These are phyloP conservation scores for Hygrocybe coccinea DNA, from an alignment of 768 basidiomycete species.

Conservation along the genomic window DNA sequence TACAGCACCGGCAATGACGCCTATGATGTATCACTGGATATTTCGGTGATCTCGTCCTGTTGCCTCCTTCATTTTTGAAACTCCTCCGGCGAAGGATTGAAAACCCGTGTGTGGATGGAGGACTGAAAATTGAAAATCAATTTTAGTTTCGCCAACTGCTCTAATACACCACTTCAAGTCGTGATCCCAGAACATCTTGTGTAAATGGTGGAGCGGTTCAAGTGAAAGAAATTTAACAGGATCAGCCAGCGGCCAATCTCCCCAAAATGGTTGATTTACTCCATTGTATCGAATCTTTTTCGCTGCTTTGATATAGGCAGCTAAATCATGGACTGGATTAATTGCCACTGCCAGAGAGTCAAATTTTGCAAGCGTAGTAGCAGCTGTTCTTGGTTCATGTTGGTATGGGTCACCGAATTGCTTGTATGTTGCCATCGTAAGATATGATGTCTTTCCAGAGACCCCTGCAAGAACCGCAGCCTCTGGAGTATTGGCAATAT, in stretches of 20 bases:
- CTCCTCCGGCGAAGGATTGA: constrained; percentile 25
- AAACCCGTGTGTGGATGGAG: constrained; percentile 22
- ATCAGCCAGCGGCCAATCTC: constrained; percentile 21
- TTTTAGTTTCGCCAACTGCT: constrained; percentile 20
- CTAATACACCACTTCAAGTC: constrained; percentile 10
- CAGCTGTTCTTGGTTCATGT: constrained; percentile 23
- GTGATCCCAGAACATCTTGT: constrained; percentile 13
- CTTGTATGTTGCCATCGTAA: constrained; percentile 27
- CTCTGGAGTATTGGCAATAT: constrained; percentile 34
- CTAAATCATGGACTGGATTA: constrained; percentile 23
- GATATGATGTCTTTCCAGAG: constrained; percentile 26
- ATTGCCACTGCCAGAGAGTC: constrained; percentile 1
- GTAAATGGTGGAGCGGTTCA: constrained; percentile 25
- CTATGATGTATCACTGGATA: constrained; percentile 19
- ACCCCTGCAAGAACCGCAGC: constrained; percentile 27
- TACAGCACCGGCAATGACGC: constrained; percentile 13
- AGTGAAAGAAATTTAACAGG: constrained; percentile 21
- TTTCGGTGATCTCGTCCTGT: constrained; percentile 26
- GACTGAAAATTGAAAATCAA: constrained; percentile 24
- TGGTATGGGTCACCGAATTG: constrained; percentile 28
- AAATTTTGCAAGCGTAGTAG: constrained; percentile 19
- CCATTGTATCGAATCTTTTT: constrained; percentile 7
- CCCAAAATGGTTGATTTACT: constrained; percentile 19
- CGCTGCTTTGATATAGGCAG: background rate
- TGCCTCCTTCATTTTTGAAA: constrained; percentile 23